Conservation (phyloP, 768 basidiomycete species). For the Tricholoma matsutake region DNA sequence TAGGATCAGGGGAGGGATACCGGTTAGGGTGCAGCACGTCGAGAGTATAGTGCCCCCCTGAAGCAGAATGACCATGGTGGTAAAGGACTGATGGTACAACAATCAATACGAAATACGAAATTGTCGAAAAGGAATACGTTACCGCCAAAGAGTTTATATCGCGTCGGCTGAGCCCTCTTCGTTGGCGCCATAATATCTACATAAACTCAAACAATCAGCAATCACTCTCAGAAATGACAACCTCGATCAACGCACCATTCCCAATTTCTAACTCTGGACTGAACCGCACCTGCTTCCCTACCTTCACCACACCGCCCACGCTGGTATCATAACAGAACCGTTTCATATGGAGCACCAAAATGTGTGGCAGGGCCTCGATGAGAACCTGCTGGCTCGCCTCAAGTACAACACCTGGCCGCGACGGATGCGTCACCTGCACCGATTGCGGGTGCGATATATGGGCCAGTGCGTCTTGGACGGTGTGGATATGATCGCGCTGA, state of each 20-base stretch:
- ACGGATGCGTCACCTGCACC: conserved; percentile 67
- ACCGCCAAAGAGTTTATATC: conserved; percentile 87
- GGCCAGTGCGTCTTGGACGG: conserved; percentile 79
- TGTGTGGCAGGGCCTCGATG: conserved; percentile 79
- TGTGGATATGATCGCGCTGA: conserved; percentile 69
- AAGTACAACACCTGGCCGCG: conserved; percentile 52
- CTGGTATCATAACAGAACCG: conserved; percentile 82
- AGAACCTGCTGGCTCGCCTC: conserved; percentile 65
- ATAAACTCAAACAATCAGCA: background rate
- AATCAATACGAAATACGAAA: background rate
- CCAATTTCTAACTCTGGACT: conserved; percentile 76
- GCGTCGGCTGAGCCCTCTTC: conserved; percentile 41
- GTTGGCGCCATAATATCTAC: conserved; percentile 61
- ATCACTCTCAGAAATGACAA: background rate
- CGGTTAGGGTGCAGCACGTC: conserved; percentile 79
- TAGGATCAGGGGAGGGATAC: conserved; percentile 30
- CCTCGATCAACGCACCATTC: conserved; percentile 41
- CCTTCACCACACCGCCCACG: conserved; percentile 79
- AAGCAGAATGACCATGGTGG: conserved; percentile 89
- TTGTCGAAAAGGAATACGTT: conserved; percentile 17
- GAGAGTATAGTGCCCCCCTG: conserved; percentile 94
- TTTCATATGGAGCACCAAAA: conserved; percentile 88
- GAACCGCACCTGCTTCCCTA: conserved; percentile 78
- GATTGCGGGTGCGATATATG: conserved; percentile 77
- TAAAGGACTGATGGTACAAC: conserved; percentile 60